Conservation (phyloP, 306 rosid species). For the Medicago arabica region DNA sequence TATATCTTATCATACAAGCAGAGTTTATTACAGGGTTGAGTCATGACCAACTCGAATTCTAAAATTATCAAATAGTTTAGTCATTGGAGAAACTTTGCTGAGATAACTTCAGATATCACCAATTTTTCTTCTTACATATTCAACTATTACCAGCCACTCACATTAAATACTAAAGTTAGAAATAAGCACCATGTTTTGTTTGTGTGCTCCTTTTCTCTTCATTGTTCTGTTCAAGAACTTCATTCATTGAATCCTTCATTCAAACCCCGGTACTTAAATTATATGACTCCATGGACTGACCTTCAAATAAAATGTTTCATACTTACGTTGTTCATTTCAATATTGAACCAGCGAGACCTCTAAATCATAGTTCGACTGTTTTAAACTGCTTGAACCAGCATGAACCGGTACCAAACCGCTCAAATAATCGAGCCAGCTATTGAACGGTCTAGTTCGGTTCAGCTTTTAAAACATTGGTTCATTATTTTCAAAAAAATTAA, state of each 20-base stretch:
- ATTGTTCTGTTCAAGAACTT: slow-evolving; percentile 42
- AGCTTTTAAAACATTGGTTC: background rate
- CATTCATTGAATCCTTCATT: slow-evolving; percentile 28
- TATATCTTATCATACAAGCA: too few relatives aligned
- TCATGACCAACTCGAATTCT: background rate
- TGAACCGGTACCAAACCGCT: too few relatives aligned
- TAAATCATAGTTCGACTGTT: background rate
- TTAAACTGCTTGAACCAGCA: too few relatives aligned
- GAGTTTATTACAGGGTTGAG: background rate
- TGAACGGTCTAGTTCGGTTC: background rate
- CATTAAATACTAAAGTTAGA: slow-evolving; percentile 37
- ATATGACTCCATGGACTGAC: too few relatives aligned
- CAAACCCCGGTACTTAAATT: too few relatives aligned
- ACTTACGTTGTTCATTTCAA: background rate
- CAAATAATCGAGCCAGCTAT: too few relatives aligned
- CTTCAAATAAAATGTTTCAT: background rate
- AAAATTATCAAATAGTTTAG: background rate
- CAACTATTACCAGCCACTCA: slow-evolving; percentile 26
- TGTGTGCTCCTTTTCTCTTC: slow-evolving; percentile 38
- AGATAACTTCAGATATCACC: background rate
- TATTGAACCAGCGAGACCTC: background rate
- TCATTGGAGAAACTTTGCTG: background rate
- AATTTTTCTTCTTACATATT: slow-evolving; percentile 11
- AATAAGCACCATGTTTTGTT: slow-evolving; percentile 34
- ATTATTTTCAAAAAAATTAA: background rate